Base-by-base conservation (phyloP, 768 basidiomycete genomes). In the Russula olivacea region DNA sequence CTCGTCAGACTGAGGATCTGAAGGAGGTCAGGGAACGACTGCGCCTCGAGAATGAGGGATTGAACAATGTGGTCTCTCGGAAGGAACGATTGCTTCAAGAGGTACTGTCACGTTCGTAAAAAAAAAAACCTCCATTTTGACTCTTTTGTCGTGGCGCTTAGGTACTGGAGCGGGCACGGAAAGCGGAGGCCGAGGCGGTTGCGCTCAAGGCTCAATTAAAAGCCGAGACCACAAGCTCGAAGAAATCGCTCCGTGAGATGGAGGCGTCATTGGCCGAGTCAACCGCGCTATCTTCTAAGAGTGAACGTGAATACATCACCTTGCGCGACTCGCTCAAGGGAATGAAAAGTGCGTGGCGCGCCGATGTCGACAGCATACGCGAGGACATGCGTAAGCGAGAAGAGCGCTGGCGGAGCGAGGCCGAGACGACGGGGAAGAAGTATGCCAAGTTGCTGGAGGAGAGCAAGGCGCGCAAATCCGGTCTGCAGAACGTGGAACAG, bases 81-180 rank as follows among this genome's bases (percentile, higher is more conserved):
- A 94, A 94, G 72, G 93, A 95, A 75, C 79, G 93, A 66, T 69
- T 93, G 59, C 74, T 93, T 65, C 93, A 94, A 74, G 93, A 95
- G 79, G 89, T 89, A 66, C 61, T 77, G 69, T 23, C 55, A 14
- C 59, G 21, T 56, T 3, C 28, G 19, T 48, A 51, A 10, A 11
- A 43, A 38, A 45, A 51, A 10, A 11, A 43, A 38, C 8, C 5
- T n/a, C 4, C 19, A 28, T 12, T 23, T 23, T 21, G 55, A 36
- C 41, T 6, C 17, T 30, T 40, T 50, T n/a, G 17, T 45, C 17
- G 36, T 61, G 64, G 59, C 54, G 51, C 61, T 25, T 55, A 88
- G 87, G 85, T 91, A 15, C 80, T 93, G 36, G 89, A 90, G 66
- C 85, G 93, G 6, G 92, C 92, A 19, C 83, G 92, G 47, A 89